Conservation (phyloP, 805 yeast species). For the Nakazawaea ernobii region DNA sequence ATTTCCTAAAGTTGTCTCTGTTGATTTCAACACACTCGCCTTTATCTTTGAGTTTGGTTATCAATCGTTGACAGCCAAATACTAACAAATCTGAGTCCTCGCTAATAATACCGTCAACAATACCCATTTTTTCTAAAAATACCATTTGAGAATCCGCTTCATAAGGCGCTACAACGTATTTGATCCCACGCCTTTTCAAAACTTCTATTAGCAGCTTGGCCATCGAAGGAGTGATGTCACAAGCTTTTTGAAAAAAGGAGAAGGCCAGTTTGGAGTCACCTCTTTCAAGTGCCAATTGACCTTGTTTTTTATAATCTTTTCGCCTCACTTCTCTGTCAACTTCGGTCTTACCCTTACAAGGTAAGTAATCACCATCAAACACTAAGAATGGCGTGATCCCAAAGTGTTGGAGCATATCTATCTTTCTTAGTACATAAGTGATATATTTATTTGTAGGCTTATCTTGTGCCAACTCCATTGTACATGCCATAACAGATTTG, state of each 20-base stretch:
- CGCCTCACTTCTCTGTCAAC: slow-evolving; percentile 54
- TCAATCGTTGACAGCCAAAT: slow-evolving; percentile 72
- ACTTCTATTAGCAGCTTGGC: slow-evolving; percentile 79
- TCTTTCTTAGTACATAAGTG: slow-evolving; percentile 59
- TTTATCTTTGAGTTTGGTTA: slow-evolving; percentile 75
- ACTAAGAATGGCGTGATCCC: slow-evolving; percentile 82
- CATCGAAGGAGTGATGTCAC: slow-evolving; percentile 87
- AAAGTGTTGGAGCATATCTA: slow-evolving; percentile 59
- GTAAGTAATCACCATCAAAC: slow-evolving; percentile 87
- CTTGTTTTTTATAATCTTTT: slow-evolving; percentile 50
- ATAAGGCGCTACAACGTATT: slow-evolving; percentile 90
- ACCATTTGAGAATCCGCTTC: slow-evolving; percentile 99
- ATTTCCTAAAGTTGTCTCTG: slow-evolving; percentile 44
- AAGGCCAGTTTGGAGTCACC: slow-evolving; percentile 61
- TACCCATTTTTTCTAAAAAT: slow-evolving; percentile 66
- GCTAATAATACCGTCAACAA: slow-evolving; percentile 80
- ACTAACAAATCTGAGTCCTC: slow-evolving; percentile 92
- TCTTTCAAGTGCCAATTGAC: slow-evolving; percentile 39
- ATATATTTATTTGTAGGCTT: slow-evolving; percentile 68
- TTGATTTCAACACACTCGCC: slow-evolving; percentile 67
- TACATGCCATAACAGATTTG: slow-evolving; percentile 75
- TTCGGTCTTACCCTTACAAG: slow-evolving; percentile 74
- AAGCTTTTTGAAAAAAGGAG: slow-evolving; percentile 68
- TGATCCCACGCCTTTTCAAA: slow-evolving; percentile 50
- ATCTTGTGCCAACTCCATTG: slow-evolving; percentile 71